Percentiles rank a stretch among this genome's conserved stretches.
These are phyloP conservation scores for Sphagnum magellanicum DNA, from an alignment of 228 moss, liverwort and hornwort genomes.

Conservation along the genomic window DNA sequence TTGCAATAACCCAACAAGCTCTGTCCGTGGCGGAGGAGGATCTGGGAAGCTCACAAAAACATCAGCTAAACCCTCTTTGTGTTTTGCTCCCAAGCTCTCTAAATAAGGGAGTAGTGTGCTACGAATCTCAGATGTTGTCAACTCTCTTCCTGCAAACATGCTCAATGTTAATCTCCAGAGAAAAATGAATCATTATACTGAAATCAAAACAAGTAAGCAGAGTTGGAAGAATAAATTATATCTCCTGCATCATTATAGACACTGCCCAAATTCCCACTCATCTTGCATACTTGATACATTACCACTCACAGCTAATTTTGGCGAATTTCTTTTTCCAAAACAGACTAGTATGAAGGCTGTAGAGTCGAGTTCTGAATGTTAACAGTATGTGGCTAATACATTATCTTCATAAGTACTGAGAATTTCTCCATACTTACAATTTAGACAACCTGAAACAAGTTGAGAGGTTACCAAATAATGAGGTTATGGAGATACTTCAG, in stretches of 20 bases:
- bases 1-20: slow-evolving; percentile 11
- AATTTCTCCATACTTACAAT: no score
- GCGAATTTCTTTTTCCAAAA: no score
- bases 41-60: slow-evolving; percentile 49
- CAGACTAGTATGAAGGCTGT: no score
- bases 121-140: slow-evolving; percentile 40
- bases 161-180: background rate
- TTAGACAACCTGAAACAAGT: no score
- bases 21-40: slow-evolving; percentile 23
- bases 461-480: no score
- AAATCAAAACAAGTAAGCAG: background rate
- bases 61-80: slow-evolving; percentile 42
- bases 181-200: no score
- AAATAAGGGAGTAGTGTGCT: slow-evolving; percentile 43
- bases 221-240: no score
- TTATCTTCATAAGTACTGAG: no score
- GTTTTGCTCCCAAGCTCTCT: slow-evolving; percentile 36
- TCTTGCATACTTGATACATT: no score
- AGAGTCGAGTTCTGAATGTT: background rate
- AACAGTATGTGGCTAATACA: background rate
- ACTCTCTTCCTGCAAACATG: slow-evolving; percentile 43
- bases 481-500: no score
- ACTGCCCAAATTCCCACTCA: no score
- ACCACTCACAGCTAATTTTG: no score
- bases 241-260: background rate